phyloP scores from a whole-genome alignment of 1,284 basidiomycete genomes.

The Trichosporon sp. region DNA sequence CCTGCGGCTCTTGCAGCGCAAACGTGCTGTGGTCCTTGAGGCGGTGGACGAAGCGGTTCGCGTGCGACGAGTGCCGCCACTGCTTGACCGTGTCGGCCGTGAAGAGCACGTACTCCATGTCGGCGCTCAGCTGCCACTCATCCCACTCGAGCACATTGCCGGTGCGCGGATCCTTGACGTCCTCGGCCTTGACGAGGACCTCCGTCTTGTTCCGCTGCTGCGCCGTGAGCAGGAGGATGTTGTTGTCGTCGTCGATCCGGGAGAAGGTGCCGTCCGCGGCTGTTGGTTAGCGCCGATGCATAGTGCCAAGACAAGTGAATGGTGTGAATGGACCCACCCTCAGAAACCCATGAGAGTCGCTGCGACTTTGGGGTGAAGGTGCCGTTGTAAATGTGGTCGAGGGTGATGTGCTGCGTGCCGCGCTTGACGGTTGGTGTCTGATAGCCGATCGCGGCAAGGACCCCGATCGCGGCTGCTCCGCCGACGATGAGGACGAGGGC shows the following conservation, averaged over 20 bases:
- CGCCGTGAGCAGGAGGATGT: constrained; percentile 71
- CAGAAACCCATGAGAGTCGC: constrained; percentile 72
- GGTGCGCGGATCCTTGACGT: constrained; percentile 36
- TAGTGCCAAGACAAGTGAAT: neutral
- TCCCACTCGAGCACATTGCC: constrained; percentile 57
- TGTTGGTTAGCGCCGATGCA: constrained; percentile 36
- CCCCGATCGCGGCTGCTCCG: constrained; percentile 39
- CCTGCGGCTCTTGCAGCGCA: constrained; percentile 59
- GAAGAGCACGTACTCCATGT: constrained; percentile 79
- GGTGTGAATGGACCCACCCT: constrained; percentile 59
- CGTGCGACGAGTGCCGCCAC: constrained; percentile 86
- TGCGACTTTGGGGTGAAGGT: constrained; percentile 61
- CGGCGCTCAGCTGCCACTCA: constrained; percentile 74
- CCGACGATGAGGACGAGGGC: constrained; percentile 36
- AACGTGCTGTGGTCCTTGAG: constrained; percentile 61
- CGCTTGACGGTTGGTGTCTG: constrained; percentile 47
- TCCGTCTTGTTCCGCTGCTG: constrained; percentile 52
- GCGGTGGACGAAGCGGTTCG: constrained; percentile 80
- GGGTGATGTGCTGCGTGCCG: constrained; percentile 64
- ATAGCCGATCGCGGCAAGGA: constrained; percentile 42
- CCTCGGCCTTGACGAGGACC: constrained; percentile 35
- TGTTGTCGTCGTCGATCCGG: constrained; percentile 55
- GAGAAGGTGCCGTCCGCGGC: constrained; percentile 89
- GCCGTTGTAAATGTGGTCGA: constrained; percentile 86
- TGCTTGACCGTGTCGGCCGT: constrained; percentile 73